Evolutionary conservation across 2,329 filamentous ascomycete species (phyloP).

Genomic region (Botrytis porri): DNA sequence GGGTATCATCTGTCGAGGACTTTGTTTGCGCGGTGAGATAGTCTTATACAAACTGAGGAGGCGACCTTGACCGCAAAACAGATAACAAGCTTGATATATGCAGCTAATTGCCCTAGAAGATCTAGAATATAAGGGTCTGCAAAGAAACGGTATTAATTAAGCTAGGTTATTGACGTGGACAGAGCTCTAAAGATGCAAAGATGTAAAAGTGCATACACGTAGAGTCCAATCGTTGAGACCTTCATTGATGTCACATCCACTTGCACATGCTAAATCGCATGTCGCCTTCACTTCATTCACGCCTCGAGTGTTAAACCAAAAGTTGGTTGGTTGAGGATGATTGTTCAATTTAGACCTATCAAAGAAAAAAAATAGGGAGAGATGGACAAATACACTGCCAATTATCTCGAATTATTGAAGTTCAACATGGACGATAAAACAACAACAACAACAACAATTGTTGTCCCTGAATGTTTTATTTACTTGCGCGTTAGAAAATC

Average conservation of each 20-base stretch:
- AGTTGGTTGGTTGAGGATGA: neutral
- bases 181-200: constrained; percentile 1
- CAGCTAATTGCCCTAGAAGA: neutral
- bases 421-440: neutral
- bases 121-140: constrained; percentile 2
- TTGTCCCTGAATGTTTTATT: neutral
- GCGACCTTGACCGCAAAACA: constrained; percentile 7
- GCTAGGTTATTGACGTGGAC: constrained; percentile 16
- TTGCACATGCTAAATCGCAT: constrained; percentile 14
- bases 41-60: neutral
- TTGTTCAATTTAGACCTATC: neutral
- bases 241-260: constrained; percentile 17
- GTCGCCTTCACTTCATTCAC: neutral
- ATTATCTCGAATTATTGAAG: neutral
- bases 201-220: neutral
- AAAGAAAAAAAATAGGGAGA: neutral
- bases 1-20: neutral
- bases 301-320: neutral
- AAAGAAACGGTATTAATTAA: neutral
- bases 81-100: constrained; percentile 8
- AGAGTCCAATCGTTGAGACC: constrained; percentile 11
- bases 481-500: neutral
- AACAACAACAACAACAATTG: neutral
- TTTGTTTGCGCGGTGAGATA: constrained; percentile 16
- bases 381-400: neutral